A percentile compares a stretch with the other conserved stretches of the same genome.
Evolutionary conservation across 2,329 filamentous ascomycete genomes (phyloP).

Genomic region (Beauveria australis): DNA sequence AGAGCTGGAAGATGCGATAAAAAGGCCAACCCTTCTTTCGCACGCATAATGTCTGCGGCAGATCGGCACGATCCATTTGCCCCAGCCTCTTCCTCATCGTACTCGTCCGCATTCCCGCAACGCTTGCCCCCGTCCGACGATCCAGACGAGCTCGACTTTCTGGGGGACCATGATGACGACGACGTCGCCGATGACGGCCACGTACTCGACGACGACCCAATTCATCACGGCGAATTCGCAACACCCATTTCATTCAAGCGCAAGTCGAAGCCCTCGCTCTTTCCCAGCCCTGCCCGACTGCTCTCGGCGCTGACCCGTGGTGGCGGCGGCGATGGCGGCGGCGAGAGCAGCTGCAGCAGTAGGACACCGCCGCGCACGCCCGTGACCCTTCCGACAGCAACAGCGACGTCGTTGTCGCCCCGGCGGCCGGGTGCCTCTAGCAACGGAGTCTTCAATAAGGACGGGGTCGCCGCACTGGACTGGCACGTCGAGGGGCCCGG

Average conservation of each 20-base stretch:
- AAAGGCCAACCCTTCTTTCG: not conserved
- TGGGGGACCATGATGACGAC: conserved; percentile 33
- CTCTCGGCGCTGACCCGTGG: conserved; percentile 39
- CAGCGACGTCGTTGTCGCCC: not conserved
- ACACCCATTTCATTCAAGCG: conserved; percentile 64
- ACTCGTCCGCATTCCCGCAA: conserved; percentile 18
- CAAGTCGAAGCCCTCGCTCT: conserved; percentile 45
- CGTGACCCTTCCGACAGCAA: not conserved
- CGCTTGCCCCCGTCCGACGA: conserved; percentile 25
- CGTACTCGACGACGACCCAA: conserved; percentile 48
- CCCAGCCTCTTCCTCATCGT: conserved; percentile 28
- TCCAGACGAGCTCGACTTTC: conserved; percentile 39
- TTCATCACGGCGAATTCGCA: conserved; percentile 36
- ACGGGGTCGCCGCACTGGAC: conserved; percentile 49
- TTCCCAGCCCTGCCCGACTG: conserved; percentile 39
- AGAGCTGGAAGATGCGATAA: conserved; percentile 26
- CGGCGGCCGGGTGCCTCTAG: not conserved
- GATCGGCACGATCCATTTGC: conserved; percentile 25
- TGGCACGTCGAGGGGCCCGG: conserved; percentile 90
- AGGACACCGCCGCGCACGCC: conserved; percentile 15
- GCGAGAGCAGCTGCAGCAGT: conserved; percentile 9
- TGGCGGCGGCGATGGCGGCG: conserved; percentile 11
- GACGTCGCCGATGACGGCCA: conserved; percentile 21
- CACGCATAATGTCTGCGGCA: conserved; percentile 33
- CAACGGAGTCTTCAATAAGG: not conserved